Percentiles rank a stretch among this genome's conserved stretches.
Evolutionary conservation across 352 stramenopile species (phyloP).

Genomic region (Globisporangium camurandrum): DNA sequence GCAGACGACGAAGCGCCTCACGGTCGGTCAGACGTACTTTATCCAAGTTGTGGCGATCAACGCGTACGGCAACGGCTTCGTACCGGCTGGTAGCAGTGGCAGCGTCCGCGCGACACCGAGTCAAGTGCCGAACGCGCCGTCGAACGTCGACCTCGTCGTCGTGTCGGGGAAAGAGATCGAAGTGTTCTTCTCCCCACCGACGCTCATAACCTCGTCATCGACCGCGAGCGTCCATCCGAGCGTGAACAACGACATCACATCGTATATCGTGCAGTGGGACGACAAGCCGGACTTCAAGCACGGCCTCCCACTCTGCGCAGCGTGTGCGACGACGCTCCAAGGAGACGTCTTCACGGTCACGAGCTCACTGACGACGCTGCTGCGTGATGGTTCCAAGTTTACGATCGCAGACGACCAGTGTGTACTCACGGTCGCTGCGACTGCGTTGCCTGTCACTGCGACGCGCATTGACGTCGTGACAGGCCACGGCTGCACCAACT

Average conservation of each 20-base stretch:
- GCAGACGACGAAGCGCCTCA: conserved; percentile 45
- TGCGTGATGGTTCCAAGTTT: conserved; percentile 30
- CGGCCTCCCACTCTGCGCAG: conserved; percentile 34
- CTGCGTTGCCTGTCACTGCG: no score
- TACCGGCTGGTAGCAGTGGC: conserved; percentile 18
- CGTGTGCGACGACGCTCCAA: conserved; percentile 38
- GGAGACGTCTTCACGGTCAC: conserved; percentile 29
- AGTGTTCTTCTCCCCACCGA: conserved; percentile 85
- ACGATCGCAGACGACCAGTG: conserved; percentile 50
- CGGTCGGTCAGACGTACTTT: conserved; percentile 66
- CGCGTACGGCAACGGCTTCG: conserved; percentile 50
- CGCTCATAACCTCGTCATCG: no score
- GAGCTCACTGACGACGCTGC: conserved; percentile 17
- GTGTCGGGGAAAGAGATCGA: conserved; percentile 85
- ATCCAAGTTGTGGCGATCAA: conserved; percentile 78
- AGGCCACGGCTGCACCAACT: conserved; percentile 30
- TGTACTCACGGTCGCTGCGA: conserved; percentile 25
- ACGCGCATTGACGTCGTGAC: conserved; percentile 21
- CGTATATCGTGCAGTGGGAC: conserved; percentile 90
- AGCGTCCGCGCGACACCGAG: conserved; percentile 48
- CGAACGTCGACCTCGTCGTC: conserved; percentile 79
- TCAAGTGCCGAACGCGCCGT: conserved; percentile 84
- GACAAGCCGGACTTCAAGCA: conserved; percentile 57
- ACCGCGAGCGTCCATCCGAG: conserved; percentile 46
- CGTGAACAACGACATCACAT: conserved; percentile 81